These are phyloP conservation scores for Aquilaria malaccensis DNA, from an alignment of 345 rosid genomes.

Conservation along the genomic window DNA sequence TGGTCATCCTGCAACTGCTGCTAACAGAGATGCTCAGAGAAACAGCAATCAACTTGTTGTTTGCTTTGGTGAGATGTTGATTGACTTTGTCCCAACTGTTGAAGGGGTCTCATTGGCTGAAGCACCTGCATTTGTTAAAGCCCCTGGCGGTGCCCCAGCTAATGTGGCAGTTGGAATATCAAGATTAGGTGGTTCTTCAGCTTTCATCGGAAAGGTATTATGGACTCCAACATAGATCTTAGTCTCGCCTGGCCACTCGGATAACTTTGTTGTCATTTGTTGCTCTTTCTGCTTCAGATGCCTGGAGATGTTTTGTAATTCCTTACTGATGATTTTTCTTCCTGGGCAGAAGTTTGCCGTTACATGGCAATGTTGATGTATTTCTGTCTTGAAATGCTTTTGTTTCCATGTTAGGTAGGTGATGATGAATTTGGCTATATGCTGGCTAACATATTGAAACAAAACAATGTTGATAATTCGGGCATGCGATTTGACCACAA, in stretches of 20 bases:
- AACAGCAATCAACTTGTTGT: slow-evolving; percentile 42
- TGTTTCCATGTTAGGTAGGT: slow-evolving; percentile 37
- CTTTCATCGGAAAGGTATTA: slow-evolving; percentile 89
- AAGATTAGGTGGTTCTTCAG: slow-evolving; percentile 88
- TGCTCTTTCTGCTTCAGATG: slow-evolving; percentile 2
- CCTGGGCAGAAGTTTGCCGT: too few species aligned
- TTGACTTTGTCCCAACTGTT: slow-evolving; percentile 91
- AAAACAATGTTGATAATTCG: slow-evolving; percentile 74
- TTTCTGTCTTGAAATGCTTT: neutral
- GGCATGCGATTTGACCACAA: slow-evolving; percentile 69
- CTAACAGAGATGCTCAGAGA: slow-evolving; percentile 7
- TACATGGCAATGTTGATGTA: too few species aligned
- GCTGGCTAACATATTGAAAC: slow-evolving; percentile 69
- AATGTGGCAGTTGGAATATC: slow-evolving; percentile 95
- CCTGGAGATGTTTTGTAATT: neutral
- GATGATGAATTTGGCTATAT: slow-evolving; percentile 95
- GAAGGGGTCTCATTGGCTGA: slow-evolving; percentile 87
- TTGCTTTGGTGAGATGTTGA: slow-evolving; percentile 94
- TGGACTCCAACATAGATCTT: slow-evolving; percentile 1
- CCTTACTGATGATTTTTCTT: neutral
- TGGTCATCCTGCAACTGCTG: slow-evolving; percentile 20
- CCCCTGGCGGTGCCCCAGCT: slow-evolving; percentile 99
- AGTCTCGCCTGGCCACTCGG: neutral
- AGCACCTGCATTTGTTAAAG: slow-evolving; percentile 94
- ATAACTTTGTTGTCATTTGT: neutral